Evolutionary conservation across 768 basidiomycete species (phyloP).

Genomic region (Mycena amicta): DNA sequence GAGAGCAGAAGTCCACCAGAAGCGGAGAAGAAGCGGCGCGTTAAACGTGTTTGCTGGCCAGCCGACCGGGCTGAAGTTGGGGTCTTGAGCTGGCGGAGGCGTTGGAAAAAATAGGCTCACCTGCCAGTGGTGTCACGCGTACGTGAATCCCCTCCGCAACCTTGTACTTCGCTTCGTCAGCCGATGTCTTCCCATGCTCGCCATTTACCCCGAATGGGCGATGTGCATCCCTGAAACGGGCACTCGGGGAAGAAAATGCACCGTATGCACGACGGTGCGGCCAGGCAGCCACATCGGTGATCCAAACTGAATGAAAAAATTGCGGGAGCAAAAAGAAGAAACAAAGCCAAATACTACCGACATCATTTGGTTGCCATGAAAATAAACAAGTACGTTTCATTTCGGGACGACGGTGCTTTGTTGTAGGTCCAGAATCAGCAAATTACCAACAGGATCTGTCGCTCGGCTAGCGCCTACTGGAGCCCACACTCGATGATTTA

Average conservation of each 20-base stretch:
- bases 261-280: too few species aligned
- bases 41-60: neutral
- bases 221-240: slow-evolving; percentile 3
- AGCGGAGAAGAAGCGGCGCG: slow-evolving; percentile 10
- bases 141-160: neutral
- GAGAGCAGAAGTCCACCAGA: slow-evolving; percentile 9
- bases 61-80: neutral
- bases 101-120: slow-evolving; percentile 14
- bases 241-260: neutral
- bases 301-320: too few species aligned
- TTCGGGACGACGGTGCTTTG: too few species aligned
- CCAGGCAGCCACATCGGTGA: too few species aligned
- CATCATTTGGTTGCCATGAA: neutral
- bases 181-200: slow-evolving; percentile 12
- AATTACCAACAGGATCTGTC: neutral
- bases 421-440: too few species aligned
- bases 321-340: neutral
- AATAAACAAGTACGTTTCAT: too few species aligned
- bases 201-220: slow-evolving; percentile 1
- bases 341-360: neutral
- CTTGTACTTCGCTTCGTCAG: slow-evolving; percentile 1
- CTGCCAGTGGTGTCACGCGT: slow-evolving; percentile 7
- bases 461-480: neutral
- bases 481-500: neutral
- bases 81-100: slow-evolving; percentile 1